These are phyloP conservation scores for Rusavskia elegans DNA, from an alignment of 495 filamentous ascomycete genomes.

Conservation along the genomic window DNA sequence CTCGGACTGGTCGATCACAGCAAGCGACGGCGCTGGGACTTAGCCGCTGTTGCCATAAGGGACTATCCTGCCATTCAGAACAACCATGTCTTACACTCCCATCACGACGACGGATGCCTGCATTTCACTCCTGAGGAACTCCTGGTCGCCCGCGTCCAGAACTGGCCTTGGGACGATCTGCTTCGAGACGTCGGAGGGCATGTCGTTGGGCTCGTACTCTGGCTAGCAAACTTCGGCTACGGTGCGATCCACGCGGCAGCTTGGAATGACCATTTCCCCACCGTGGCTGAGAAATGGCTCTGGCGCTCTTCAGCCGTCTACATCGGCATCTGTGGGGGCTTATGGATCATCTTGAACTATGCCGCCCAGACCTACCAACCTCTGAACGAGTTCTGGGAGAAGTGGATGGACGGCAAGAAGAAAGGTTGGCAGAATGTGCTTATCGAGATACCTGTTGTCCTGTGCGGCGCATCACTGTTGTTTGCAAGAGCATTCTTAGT, in stretches of 20 bases:
- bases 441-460: constrained; percentile 4
- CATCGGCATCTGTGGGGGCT: background rate
- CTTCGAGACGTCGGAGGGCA: background rate
- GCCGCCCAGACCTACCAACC: background rate
- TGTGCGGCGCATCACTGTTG: background rate
- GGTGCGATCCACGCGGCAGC: constrained; percentile 13
- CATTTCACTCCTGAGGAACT: constrained; percentile 1
- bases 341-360: background rate
- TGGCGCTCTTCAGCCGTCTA: constrained; percentile 13
- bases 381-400: constrained; percentile 1
- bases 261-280: constrained; percentile 17
- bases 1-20: too few relatives aligned
- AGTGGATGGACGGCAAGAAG: constrained; percentile 3
- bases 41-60: too few relatives aligned
- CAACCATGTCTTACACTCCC: background rate
- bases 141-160: background rate
- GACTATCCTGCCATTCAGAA: too few relatives aligned
- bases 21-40: too few relatives aligned
- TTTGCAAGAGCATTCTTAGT: constrained; percentile 11
- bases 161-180: constrained; percentile 1
- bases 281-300: constrained; percentile 11
- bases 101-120: background rate
- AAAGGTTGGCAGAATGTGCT: constrained; percentile 4
- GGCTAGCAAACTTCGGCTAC: constrained; percentile 5
- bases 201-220: background rate